These are phyloP conservation scores for Melastoma malabathricum DNA, from an alignment of 345 rosid genomes.

Conservation along the genomic window DNA sequence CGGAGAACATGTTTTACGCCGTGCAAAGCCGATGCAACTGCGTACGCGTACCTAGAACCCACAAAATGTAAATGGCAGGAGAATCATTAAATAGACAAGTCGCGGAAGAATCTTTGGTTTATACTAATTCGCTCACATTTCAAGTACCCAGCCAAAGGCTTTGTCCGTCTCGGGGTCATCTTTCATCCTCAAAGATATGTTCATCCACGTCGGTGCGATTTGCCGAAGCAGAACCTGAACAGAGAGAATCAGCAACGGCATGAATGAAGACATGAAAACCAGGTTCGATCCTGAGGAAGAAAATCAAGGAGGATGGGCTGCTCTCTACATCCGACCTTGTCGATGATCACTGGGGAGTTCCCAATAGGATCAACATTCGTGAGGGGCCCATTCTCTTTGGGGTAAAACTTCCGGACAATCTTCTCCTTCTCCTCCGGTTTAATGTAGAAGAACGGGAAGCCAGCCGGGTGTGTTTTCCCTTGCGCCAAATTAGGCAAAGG, in stretches of 20 bases:
- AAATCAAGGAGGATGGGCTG: background rate
- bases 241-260: slow-evolving; percentile 4
- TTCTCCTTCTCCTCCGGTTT: slow-evolving; percentile 42
- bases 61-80: background rate
- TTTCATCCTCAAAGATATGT: slow-evolving; percentile 64
- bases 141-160: slow-evolving; percentile 80
- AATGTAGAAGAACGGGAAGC: slow-evolving; percentile 65
- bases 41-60: slow-evolving; percentile 62
- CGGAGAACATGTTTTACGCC: slow-evolving; percentile 49
- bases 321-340: slow-evolving; percentile 29
- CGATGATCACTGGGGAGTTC: slow-evolving; percentile 70
- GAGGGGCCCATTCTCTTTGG: slow-evolving; percentile 54
- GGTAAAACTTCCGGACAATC: slow-evolving; percentile 53
- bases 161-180: slow-evolving; percentile 59
- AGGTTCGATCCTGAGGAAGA: too few species aligned
- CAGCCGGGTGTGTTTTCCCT: slow-evolving; percentile 42
- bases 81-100: background rate
- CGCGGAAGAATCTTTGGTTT: background rate
- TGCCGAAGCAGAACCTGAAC: slow-evolving; percentile 44
- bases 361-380: slow-evolving; percentile 61
- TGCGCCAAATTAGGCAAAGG: slow-evolving; percentile 67
- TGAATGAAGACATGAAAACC: too few species aligned
- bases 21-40: slow-evolving; percentile 67
- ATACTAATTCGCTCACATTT: slow-evolving; percentile 35
- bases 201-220: slow-evolving; percentile 71